Base-by-base conservation (phyloP, 441 rosid species). In the Populus trichocarpa region DNA sequence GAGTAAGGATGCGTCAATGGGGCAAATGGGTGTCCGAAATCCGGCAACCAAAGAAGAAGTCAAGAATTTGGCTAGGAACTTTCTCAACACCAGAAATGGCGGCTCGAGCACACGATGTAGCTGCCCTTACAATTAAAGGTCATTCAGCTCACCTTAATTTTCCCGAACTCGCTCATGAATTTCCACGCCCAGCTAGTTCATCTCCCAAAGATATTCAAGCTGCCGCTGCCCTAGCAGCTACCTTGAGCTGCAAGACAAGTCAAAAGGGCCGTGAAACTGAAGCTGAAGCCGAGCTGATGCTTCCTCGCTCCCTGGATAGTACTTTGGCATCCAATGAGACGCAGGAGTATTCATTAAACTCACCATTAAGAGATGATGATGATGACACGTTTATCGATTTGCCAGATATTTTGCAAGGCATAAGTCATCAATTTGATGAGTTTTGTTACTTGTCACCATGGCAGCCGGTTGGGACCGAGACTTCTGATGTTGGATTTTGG, bases 11-110 rank as follows among this genome's bases (percentile, higher is more conserved):
- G 91, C 82, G 97, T 72, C 90, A 90, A 32, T 91, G 97, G 97
- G 97, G 97, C 18, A 93, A 89, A 87, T 93, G 94, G 96, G 96
- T 93, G 72, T 90, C 97, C 1, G 97, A 93, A 81, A 91, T 91
- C 81, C 86, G 97, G 5, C 88, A 91, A 77, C 97, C 97, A 2
- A 85, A 87, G 61, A 90, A 91, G 67, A 92, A 90, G 76, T 83
- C 93, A 61, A 85, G 97, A 16, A 92, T 92, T 22, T 91, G 97
- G 96, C 87, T 93, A 26, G 97, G 96, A 3, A 88, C 94, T 70
- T 93, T 90, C 82, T 82, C 89, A 22, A 89, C 94, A 3, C 84
- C 97, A 0, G 93, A 89, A 72, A 93, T 93, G 97, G 97, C 96
- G 2, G 96, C 97, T 35, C 86, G 96, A 28, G 97, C 95, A 22